Evolutionary conservation across 2,329 filamentous ascomycete genomes (phyloP), one percentile per base, ranked within the genome.

Genomic region (Diaporthe citriasiana): DNA sequence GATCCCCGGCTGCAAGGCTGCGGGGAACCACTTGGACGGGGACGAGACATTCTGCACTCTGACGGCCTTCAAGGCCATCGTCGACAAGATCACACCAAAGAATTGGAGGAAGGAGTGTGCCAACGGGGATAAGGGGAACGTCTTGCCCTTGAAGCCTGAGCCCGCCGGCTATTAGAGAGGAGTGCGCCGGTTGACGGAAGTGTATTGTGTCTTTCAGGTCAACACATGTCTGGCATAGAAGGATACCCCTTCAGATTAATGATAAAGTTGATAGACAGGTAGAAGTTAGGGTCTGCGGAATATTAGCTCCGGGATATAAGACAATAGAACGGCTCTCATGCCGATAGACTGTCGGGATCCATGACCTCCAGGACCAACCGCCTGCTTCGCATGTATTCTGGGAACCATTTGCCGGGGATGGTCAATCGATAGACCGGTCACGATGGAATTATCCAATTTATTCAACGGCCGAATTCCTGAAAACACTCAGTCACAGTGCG

Each of bases 21-120:
- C 87, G 0, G 94, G 95, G 9, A 97, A 95, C 75, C 97, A 99
- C 83, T 87, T 98, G 3, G 90, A 94, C 0, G 95, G 95, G 0
- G 94, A 98, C 78, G 92, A 95, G 78, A 94, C 91, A 35, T 96
- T 98, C 80, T 99, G 97, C 84, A 98, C 96, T 0, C 83, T 99
- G 79, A 92, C 93, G 73, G 95, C 96, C 0, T 99, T 99, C 87
- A 98, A 98, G 83, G 87, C 90, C 69, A 94, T 98, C 72, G 95
- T 97, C 3, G 96, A 98, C 84, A 95, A 94, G 79, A 97, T 94
- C 81, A 97, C 94, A 1, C 97, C 97, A 0, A 85, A 86, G 74
- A 89, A 95, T 81, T 98, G 95, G 96, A 89, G 84, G 77, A 80
- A 84, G 30, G 83, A 90, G 75, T 91, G 89, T 77, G n/a, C 45